Base-by-base conservation (phyloP, 148 eudicot species). In the Euryodendron excelsum region DNA sequence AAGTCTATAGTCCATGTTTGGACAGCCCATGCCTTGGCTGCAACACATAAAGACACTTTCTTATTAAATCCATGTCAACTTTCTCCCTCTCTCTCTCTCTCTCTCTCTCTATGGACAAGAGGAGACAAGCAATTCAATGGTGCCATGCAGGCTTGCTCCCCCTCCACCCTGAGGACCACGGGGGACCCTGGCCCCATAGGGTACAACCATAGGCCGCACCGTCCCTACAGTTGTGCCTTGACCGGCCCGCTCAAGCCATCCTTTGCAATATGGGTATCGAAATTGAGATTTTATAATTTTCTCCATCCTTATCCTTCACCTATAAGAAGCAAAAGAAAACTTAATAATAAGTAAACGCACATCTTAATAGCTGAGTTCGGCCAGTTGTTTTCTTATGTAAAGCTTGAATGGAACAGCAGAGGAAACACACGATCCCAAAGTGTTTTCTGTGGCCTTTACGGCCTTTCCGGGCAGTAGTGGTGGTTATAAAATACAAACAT, bases 1-100 rank as follows among this genome's bases (percentile, higher is more conserved):
- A 11, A 44, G 37, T 17, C 59, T 53, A 71, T 3, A 48, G 59
- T 48, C 59, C 58, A 71, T 17, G 17, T 71, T 71, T 15, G 59
- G 74, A 75, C 78, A 75, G 39, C 69, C 78, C 78, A 74, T 59
- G 67, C 77, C 77, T 58, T 37, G 21, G 56, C 33, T 69, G 73
- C 58, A 48, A 48, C 74, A 30, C 59, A 18, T 47, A 27, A 48
- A 37, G 58, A 27, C 59, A 52, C 59, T 37, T 28, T 13, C 72
- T 36, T 20, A 36, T 66, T 21, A 66, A 66, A 66, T 37, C 72
- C 21, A 64, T 1, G 4, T 67, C 50, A 21, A 8, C 31, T 21
- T 11, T 34, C n/a, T 20, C 27, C 41, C 12, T 28, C 6, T 27
- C 56, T 4, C 73, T 17, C 53, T 69, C 56, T 70, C 25, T 17